A percentile compares a stretch with the other conserved stretches of the same genome.
These are phyloP conservation scores for Eutypella sp. DNA, from an alignment of 2,329 filamentous ascomycete species.

Conservation along the genomic window DNA sequence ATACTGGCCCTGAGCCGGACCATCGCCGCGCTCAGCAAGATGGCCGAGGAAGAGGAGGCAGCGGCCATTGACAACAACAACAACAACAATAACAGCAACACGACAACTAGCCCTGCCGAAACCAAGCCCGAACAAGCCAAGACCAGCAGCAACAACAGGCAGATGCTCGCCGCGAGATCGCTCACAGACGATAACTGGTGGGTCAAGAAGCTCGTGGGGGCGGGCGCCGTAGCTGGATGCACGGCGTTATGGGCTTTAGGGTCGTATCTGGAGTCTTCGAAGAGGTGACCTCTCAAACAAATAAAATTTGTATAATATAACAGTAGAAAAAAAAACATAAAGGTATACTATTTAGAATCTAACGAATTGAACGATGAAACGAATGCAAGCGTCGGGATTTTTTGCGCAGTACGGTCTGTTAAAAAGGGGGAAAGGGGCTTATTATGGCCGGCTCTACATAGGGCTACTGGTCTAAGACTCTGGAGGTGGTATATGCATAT, in stretches of 20 bases:
- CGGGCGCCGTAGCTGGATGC: slow-evolving; percentile 57
- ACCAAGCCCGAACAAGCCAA: slow-evolving; percentile 5
- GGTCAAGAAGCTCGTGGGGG: slow-evolving; percentile 60
- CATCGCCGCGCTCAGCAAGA: slow-evolving; percentile 49
- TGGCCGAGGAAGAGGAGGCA: slow-evolving; percentile 41
- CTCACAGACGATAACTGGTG: slow-evolving; percentile 63
- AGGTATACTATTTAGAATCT: too few species aligned
- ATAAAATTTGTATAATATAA: not conserved
- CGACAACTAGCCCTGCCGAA: slow-evolving; percentile 17
- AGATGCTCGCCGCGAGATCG: slow-evolving; percentile 51
- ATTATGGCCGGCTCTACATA: too few species aligned
- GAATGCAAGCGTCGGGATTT: not conserved
- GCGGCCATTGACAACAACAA: too few species aligned
- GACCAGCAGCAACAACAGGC: slow-evolving; percentile 29
- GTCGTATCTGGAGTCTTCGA: slow-evolving; percentile 42
- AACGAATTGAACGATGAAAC: not conserved
- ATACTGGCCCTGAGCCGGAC: slow-evolving; percentile 68
- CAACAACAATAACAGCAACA: slow-evolving; percentile 17
- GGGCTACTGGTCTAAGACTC: too few species aligned
- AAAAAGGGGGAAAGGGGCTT: too few species aligned
- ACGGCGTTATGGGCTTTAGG: slow-evolving; percentile 54
- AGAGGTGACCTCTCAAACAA: slow-evolving; percentile 6
- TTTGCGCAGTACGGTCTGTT: not conserved
- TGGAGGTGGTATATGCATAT: too few species aligned
- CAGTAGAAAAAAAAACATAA: too few species aligned